Evolutionary conservation across 2,329 filamentous ascomycete species (phyloP), one percentile per base, ranked within the genome.

Genomic region (Beauveria sp.): DNA sequence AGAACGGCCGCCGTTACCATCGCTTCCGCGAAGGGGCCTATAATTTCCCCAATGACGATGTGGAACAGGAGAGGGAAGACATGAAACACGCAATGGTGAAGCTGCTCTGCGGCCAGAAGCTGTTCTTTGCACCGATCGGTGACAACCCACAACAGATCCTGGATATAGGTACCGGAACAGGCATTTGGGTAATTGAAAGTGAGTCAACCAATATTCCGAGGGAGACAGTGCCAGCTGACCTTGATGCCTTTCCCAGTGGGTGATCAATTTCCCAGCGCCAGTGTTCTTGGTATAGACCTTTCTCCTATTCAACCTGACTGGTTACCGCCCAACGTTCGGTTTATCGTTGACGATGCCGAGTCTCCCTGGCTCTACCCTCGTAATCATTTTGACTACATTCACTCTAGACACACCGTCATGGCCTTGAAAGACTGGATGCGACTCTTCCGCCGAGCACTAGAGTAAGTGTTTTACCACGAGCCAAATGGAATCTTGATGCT

Each of bases 1-100:
- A 85, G 66, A 84, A 86, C 66, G 83, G 83, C n/a, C 76, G 82
- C 26, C 76, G 83, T 28, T 86, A 86, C 62, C 83, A 85, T 66
- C 75, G 75, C 47, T 83, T 81, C 66, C 74, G 81, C 20, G 80
- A 82, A 61, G 82, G 81, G 6, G 67, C 70, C 12, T 86, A 86
- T 66, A 80, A 80, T 60, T 83, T 85, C 55, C 83, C 84, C 28
- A 86, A 85, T 60, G 84, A 86, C 63, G 83, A 85, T 54, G 72
- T 78, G 5, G 83, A 86, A 70, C 82, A 85, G 67, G 81, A 85
- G 65, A 73, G 81, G 43, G 79, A 84, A 65, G 81, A 85, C 57
- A 78, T 85, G 75, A 82, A 81, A 66, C 82, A 84, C 67, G 73
- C 76, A 64, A 80, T 82, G 75, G 71, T 81, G 47, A 78, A 77